Percentiles rank a stretch among this genome's conserved stretches.
These are phyloP conservation scores for Cutaneotrichosporon cyanovorans DNA, from an alignment of 1,284 basidiomycete species.

Conservation along the genomic window DNA sequence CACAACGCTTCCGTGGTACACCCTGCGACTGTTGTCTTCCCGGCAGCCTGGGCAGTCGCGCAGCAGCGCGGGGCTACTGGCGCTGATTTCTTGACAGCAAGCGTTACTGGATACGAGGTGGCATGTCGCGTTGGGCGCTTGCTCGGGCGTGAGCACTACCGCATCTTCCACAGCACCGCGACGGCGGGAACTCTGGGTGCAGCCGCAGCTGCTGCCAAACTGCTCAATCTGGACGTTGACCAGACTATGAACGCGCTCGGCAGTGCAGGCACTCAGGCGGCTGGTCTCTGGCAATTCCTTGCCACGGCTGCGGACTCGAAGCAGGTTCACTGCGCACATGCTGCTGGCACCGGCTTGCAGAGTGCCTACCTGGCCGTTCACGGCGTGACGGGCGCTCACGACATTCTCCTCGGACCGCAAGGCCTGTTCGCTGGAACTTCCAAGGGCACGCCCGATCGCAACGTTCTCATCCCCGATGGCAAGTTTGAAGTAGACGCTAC, in stretches of 20 bases:
- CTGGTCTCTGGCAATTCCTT: conserved; percentile 7
- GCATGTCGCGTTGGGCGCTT: conserved; percentile 5
- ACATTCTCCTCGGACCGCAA: conserved; percentile 5
- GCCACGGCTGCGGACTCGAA: conserved; percentile 5
- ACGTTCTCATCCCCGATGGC: conserved; percentile 2
- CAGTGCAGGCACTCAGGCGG: conserved; percentile 2
- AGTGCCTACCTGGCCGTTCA: conserved; percentile 3
- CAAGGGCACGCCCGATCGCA: neutral
- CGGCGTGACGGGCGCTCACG: conserved; percentile 5
- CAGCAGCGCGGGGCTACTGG: neutral
- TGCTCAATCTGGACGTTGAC: conserved; percentile 4
- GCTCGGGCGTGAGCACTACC: conserved; percentile 4
- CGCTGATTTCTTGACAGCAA: conserved; percentile 2
- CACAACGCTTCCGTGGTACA: conserved; percentile 7
- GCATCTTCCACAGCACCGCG: conserved; percentile 1
- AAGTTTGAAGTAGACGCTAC: conserved; percentile 6
- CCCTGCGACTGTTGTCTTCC: conserved; percentile 5
- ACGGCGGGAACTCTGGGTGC: conserved; percentile 8
- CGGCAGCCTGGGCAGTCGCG: conserved; percentile 6
- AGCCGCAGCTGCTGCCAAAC: neutral
- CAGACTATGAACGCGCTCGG: conserved; percentile 1
- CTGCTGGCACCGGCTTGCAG: conserved; percentile 4
- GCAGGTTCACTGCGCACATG: conserved; percentile 7
- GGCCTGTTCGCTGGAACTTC: conserved; percentile 5
- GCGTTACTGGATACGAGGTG: conserved; percentile 4